A percentile compares a stretch with the other conserved stretches of the same genome.
Evolutionary conservation across 257 asterid species (phyloP).

Genomic region (Solanum bukasovii): DNA sequence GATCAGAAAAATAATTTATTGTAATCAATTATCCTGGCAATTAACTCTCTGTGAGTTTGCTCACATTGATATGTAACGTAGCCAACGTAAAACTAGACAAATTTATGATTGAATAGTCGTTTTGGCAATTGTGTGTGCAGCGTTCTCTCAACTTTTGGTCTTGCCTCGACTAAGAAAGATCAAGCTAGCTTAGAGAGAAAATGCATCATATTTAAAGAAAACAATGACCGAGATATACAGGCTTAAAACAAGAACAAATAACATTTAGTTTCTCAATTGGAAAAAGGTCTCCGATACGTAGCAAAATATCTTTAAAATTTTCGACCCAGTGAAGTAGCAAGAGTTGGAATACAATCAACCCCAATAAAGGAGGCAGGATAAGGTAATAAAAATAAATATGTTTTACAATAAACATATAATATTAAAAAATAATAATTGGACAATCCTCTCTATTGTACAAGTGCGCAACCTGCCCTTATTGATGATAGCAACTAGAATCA

Average conservation of each 20-base stretch:
- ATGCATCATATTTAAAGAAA: background rate
- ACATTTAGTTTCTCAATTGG: background rate
- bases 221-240: background rate
- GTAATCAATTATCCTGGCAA: background rate
- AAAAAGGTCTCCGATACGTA: background rate
- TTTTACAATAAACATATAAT: conserved; percentile 17
- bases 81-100: background rate
- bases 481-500: conserved; percentile 7
- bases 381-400: background rate
- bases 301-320: background rate
- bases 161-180: background rate
- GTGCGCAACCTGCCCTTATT: conserved; percentile 20
- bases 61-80: background rate
- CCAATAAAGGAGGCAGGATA: background rate
- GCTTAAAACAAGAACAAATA: background rate
- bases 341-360: background rate
- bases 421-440: conserved; percentile 8
- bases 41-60: background rate
- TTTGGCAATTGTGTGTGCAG: background rate
- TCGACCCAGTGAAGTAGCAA: background rate
- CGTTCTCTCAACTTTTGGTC: background rate
- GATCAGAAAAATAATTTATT: background rate
- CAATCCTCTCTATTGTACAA: conserved; percentile 21
- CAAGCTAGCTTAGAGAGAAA: background rate
- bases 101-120: background rate